A percentile compares a stretch with the other conserved stretches of the same genome.
Evolutionary conservation across 495 filamentous ascomycete genomes (phyloP).

Genomic region (Podospora pseudopauciseta): DNA sequence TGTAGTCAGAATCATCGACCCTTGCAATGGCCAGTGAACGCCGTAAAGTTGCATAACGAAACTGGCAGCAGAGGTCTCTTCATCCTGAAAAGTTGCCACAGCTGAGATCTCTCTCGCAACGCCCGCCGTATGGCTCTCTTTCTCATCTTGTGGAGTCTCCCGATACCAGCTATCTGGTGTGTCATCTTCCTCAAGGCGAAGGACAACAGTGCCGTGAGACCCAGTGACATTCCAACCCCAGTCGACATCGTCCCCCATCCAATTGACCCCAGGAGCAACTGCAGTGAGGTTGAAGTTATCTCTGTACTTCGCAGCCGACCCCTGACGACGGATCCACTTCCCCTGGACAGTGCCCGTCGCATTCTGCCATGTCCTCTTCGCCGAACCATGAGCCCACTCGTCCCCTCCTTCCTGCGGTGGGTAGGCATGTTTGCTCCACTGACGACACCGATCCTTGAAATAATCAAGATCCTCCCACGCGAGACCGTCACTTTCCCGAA

Average conservation of each 20-base stretch:
- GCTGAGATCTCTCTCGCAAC: conserved; percentile 59
- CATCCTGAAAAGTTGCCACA: conserved; percentile 66
- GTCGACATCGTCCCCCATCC: conserved; percentile 41
- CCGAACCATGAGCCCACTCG: conserved; percentile 39
- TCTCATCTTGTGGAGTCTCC: conserved; percentile 19
- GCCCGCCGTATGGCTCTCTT: conserved; percentile 16
- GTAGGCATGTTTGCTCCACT: conserved; percentile 44
- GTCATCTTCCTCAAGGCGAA: conserved; percentile 48
- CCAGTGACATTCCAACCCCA: conserved; percentile 70
- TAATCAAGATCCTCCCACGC: conserved; percentile 63
- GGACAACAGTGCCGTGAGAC: conserved; percentile 49
- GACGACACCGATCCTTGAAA: conserved; percentile 42
- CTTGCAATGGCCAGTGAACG: conserved; percentile 74
- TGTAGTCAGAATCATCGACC: conserved; percentile 74
- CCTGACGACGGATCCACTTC: conserved; percentile 64
- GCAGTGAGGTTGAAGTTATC: conserved; percentile 47
- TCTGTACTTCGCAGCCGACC: conserved; percentile 32
- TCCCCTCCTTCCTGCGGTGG: conserved; percentile 27
- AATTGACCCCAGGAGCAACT: conserved; percentile 42
- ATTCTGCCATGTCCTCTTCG: conserved; percentile 67
- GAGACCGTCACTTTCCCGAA: conserved; percentile 67
- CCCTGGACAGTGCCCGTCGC: conserved; percentile 73
- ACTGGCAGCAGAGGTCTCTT: conserved; percentile 60
- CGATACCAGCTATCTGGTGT: conserved; percentile 44
- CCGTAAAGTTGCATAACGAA: conserved; percentile 76